These are phyloP conservation scores for Galerina marginata DNA, from an alignment of 768 basidiomycete genomes.

Conservation along the genomic window DNA sequence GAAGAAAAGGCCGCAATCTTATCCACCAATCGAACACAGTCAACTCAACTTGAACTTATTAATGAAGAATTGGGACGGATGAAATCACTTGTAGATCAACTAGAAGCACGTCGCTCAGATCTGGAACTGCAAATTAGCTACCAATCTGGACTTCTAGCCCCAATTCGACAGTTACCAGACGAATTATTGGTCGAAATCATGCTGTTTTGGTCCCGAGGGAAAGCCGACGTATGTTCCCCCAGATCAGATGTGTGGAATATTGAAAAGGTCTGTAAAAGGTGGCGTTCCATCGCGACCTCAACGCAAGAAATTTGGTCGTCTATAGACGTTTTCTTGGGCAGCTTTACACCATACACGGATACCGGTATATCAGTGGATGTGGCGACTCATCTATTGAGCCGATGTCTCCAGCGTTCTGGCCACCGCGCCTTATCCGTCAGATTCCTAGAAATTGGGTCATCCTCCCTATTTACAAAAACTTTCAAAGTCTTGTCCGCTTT, in stretches of 20 bases:
- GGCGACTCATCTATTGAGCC: neutral
- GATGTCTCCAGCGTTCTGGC: constrained; percentile 8
- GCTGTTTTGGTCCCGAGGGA: constrained; percentile 6
- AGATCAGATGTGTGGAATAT: constrained; percentile 16
- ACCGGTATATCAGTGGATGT: neutral
- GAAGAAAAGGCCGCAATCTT: constrained; percentile 6
- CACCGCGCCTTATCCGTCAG: constrained; percentile 9
- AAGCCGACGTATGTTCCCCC: constrained; percentile 17
- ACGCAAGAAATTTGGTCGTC: constrained; percentile 13
- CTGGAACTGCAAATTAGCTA: constrained; percentile 5
- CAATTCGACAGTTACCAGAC: constrained; percentile 16
- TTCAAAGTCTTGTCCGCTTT: constrained; percentile 8
- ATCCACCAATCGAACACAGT: neutral
- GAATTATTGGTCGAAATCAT: constrained; percentile 18
- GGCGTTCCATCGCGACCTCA: constrained; percentile 9
- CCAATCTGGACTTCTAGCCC: constrained; percentile 9
- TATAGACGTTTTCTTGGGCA: constrained; percentile 16
- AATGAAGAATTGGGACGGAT: constrained; percentile 7
- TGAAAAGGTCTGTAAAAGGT: constrained; percentile 19
- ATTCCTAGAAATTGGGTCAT: constrained; percentile 15
- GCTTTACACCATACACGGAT: constrained; percentile 7
- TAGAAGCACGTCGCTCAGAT: constrained; percentile 1
- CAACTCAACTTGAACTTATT: neutral
- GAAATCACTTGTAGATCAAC: neutral
- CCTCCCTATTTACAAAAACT: constrained; percentile 8